Percentiles rank a stretch among this genome's conserved stretches.
Conservation (phyloP, 1,284 basidiomycete species). For the Dichomitus squalens region DNA sequence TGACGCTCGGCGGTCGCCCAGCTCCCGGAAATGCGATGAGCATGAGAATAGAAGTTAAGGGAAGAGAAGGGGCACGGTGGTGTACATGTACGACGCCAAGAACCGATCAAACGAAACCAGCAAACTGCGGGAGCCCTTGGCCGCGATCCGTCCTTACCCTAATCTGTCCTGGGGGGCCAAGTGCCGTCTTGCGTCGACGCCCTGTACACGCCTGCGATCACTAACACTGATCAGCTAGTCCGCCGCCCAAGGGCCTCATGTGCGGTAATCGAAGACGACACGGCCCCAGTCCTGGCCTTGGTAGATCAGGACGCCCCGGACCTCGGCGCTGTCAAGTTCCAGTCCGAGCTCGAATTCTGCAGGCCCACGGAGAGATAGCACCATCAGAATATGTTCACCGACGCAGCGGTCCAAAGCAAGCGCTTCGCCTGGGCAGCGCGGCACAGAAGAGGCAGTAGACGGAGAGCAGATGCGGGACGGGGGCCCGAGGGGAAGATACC, state of each 20-base stretch:
- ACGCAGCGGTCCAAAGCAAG: neutral
- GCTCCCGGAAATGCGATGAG: neutral
- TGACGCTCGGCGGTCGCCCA: neutral
- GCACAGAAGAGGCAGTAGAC: neutral
- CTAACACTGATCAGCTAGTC: neutral
- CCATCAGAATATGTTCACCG: neutral
- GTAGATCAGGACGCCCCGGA: constrained; percentile 74
- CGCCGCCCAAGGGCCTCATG: constrained; percentile 19
- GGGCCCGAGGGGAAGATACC: neutral
- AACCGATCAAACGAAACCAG: neutral
- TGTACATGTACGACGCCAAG: neutral
- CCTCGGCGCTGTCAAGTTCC: constrained; percentile 80
- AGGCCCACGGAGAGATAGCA: neutral
- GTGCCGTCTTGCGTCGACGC: too few relatives aligned
- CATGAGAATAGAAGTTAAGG: neutral
- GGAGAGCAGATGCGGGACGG: neutral
- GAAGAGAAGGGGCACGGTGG: neutral
- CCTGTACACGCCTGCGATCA: too few relatives aligned
- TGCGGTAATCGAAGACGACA: constrained; percentile 47
- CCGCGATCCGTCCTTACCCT: too few relatives aligned
- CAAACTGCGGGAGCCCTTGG: neutral
- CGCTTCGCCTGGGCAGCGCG: neutral
- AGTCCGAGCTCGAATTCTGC: constrained; percentile 82
- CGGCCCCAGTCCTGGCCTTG: constrained; percentile 77
- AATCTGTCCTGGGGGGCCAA: too few relatives aligned